phyloP scores from a whole-genome alignment of 495 filamentous ascomycete species.

The Margaritispora aquatica region DNA sequence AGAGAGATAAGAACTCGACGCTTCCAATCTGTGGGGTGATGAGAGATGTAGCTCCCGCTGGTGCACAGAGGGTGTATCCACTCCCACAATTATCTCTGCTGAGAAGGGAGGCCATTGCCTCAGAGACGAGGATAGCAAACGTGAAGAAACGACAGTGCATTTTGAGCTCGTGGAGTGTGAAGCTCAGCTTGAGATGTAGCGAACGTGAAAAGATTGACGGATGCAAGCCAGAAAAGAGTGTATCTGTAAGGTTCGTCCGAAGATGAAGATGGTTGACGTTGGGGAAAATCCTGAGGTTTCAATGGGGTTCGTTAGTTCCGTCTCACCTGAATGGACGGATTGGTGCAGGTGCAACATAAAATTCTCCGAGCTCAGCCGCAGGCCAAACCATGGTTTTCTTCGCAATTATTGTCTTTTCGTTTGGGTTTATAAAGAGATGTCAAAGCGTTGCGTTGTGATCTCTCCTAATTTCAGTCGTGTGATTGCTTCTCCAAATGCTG shows the following conservation, averaged over 20 bases:
- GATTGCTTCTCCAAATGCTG: not conserved
- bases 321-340: not conserved
- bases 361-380: not conserved
- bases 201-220: not conserved
- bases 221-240: not conserved
- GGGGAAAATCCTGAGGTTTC: not conserved
- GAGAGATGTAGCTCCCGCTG: constrained; percentile 11
- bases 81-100: constrained; percentile 3
- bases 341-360: not conserved
- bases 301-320: not conserved
- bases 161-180: not conserved
- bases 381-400: not conserved
- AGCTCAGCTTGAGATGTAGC: not conserved
- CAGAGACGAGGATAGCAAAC: not conserved
- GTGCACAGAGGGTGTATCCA: constrained; percentile 17
- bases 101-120: not conserved
- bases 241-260: not conserved
- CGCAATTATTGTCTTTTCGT: not conserved
- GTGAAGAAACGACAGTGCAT: not conserved
- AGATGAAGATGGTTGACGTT: not conserved
- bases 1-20: constrained; percentile 13
- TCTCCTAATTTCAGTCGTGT: not conserved
- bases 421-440: not conserved
- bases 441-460: not conserved
- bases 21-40: constrained; percentile 17